Conservation (phyloP, 306 rosid genomes). For the Quercus agrifolia region DNA sequence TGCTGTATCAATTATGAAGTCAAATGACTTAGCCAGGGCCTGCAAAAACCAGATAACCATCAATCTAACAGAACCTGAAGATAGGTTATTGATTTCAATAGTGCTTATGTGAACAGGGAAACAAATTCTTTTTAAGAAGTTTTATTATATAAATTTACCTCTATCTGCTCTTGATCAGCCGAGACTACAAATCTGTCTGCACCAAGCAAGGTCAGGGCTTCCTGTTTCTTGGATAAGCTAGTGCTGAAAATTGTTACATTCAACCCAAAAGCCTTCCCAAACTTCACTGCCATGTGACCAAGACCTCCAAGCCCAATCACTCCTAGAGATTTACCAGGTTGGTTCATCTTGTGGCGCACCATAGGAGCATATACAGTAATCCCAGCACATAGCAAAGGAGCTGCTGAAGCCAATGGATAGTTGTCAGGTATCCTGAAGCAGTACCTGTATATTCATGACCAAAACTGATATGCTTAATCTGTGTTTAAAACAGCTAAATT, state of each 20-base stretch:
- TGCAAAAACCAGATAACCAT: conserved; percentile 16
- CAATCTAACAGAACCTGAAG: conserved; percentile 1
- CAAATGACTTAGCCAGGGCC: conserved; percentile 64
- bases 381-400: conserved; percentile 94
- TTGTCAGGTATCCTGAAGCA: conserved; percentile 65
- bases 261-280: conserved; percentile 81
- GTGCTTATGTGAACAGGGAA: not conserved
- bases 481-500: not conserved
- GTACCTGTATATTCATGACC: conserved; percentile 51
- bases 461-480: conserved; percentile 6
- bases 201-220: conserved; percentile 68
- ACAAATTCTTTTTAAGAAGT: conserved; percentile 6
- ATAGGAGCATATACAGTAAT: conserved; percentile 83
- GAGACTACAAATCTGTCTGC: conserved; percentile 77
- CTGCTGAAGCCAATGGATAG: conserved; percentile 83
- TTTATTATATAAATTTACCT: conserved; percentile 26
- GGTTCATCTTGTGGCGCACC: conserved; percentile 83
- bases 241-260: conserved; percentile 79
- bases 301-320: conserved; percentile 96
- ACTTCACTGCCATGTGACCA: conserved; percentile 88
- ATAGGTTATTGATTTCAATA: conserved; percentile 1
- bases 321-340: conserved; percentile 84
- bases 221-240: conserved; percentile 76
- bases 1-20: conserved; percentile 78
- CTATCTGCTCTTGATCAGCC: conserved; percentile 66